These are phyloP conservation scores for Fonsecaea multimorphosa DNA, from an alignment of 2,329 filamentous ascomycete species.

Conservation along the genomic window DNA sequence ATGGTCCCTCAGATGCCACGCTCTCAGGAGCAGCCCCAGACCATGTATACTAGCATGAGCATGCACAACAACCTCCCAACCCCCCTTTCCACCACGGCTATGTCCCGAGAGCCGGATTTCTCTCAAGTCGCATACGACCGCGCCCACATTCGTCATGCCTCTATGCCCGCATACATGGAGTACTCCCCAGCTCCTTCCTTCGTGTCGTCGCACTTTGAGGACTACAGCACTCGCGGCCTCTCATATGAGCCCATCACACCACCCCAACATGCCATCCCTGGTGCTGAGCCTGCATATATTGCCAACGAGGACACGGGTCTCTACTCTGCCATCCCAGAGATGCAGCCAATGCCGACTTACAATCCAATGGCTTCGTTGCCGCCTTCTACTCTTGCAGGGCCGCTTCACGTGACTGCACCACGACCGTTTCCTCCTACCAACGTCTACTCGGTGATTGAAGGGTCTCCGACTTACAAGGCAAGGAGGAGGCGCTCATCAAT, in stretches of 20 bases:
- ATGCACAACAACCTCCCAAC: conserved; percentile 72
- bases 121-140: conserved; percentile 85
- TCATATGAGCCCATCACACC: conserved; percentile 97
- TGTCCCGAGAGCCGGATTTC: conserved; percentile 90
- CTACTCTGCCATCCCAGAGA: conserved; percentile 92
- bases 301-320: conserved; percentile 96
- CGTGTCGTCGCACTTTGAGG: conserved; percentile 97
- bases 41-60: conserved; percentile 75
- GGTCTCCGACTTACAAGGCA: conserved; percentile 98
- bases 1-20: conserved; percentile 72
- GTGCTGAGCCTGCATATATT: conserved; percentile 92
- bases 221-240: conserved; percentile 94
- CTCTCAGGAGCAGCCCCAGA: conserved; percentile 67
- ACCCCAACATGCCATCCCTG: conserved; percentile 82
- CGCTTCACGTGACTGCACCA: conserved; percentile 71
- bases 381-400: conserved; percentile 79
- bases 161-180: conserved; percentile 98
- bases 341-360: conserved; percentile 75
- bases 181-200: conserved; percentile 98
- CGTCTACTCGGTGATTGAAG: conserved; percentile 95
- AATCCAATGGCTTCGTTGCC: conserved; percentile 91
- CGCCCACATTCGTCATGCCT: conserved; percentile 88
- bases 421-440: conserved; percentile 74
- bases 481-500: conserved; percentile 91
- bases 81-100: conserved; percentile 68